phyloP scores from a whole-genome alignment of 768 basidiomycete genomes.

The Omphalotus guepiniiformis region DNA sequence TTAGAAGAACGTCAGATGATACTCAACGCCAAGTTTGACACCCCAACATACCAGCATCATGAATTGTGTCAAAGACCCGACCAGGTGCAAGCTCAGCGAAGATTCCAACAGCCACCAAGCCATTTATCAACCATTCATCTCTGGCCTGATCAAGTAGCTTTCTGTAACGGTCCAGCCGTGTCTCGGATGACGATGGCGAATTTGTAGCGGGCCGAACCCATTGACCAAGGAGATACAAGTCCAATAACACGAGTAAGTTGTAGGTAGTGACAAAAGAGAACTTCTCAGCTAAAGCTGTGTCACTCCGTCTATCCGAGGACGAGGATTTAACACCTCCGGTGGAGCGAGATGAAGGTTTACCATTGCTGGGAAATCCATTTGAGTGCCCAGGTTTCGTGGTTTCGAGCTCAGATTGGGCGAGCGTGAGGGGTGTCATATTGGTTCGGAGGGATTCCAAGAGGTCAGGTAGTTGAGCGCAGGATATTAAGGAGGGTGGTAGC shows the following conservation, averaged over 20 bases:
- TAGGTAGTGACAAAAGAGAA: constrained; percentile 46
- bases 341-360: background rate
- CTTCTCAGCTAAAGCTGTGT: too few relatives aligned
- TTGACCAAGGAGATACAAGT: constrained; percentile 56
- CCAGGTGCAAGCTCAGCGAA: constrained; percentile 17
- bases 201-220: constrained; percentile 32
- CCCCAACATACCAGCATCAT: too few relatives aligned
- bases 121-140: constrained; percentile 41
- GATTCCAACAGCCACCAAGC: constrained; percentile 48
- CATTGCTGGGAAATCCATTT: constrained; percentile 23
- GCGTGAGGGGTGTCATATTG: constrained; percentile 25
- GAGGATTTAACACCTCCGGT: background rate
- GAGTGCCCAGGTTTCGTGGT: constrained; percentile 19
- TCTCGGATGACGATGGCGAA: constrained; percentile 13
- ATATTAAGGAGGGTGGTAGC: constrained; percentile 30
- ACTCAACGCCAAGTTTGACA: too few relatives aligned
- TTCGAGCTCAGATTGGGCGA: constrained; percentile 14
- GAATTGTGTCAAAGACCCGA: too few relatives aligned
- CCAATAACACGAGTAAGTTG: constrained; percentile 56
- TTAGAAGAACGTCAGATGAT: too few relatives aligned
- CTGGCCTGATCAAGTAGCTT: constrained; percentile 29
- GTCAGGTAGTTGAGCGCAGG: constrained; percentile 17
- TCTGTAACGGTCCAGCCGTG: constrained; percentile 15
- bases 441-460: constrained; percentile 28
- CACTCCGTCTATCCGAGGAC: too few relatives aligned